These are phyloP conservation scores for Dicorynia guianensis DNA, from an alignment of 306 rosid species.

Conservation along the genomic window DNA sequence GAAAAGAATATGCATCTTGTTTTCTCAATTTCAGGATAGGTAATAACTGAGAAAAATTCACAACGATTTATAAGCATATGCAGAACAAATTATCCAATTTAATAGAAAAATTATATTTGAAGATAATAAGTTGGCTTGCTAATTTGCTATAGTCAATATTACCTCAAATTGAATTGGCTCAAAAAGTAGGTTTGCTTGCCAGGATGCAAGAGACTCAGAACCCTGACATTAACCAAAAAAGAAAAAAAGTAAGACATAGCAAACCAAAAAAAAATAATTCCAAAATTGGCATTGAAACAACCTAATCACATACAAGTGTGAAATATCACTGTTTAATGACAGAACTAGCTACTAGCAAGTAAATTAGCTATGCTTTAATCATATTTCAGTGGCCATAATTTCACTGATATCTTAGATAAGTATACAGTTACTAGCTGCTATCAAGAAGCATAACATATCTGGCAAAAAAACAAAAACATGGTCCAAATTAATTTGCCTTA, in stretches of 20 bases:
- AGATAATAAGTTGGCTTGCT: background rate
- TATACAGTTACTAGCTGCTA: constrained; percentile 3
- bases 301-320: background rate
- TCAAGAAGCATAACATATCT: constrained; percentile 10
- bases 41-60: constrained; percentile 1
- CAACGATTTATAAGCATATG: background rate
- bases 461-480: background rate
- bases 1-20: constrained; percentile 3
- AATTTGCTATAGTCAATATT: constrained; percentile 14
- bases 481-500: constrained; percentile 15
- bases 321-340: constrained; percentile 10
- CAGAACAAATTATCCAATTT: background rate
- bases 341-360: background rate
- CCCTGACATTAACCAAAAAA: constrained; percentile 67
- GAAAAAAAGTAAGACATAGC: constrained; percentile 13
- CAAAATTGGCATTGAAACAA: constrained; percentile 7
- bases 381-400: constrained; percentile 3
- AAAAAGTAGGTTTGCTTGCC: constrained; percentile 98
- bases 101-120: background rate
- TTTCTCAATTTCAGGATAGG: constrained; percentile 33
- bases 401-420: background rate
- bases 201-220: constrained; percentile 87
- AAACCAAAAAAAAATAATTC: background rate
- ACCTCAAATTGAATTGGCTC: constrained; percentile 96
- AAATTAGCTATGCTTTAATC: background rate